phyloP scores from a whole-genome alignment of 208 protist genomes.

The Herpetomonas muscarum region DNA sequence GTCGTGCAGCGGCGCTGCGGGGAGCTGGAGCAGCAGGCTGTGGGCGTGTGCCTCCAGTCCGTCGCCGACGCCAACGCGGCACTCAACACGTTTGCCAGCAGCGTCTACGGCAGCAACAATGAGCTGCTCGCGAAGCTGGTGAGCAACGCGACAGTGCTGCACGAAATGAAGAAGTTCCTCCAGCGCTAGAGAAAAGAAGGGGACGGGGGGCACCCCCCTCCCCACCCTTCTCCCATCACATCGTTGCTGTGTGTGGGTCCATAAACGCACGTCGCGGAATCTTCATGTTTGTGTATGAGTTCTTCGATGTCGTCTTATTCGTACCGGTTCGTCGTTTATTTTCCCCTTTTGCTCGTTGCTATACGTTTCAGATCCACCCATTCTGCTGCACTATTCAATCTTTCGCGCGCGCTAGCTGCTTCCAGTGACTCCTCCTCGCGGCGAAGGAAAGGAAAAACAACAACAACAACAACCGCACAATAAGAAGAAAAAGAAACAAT shows the following conservation, averaged over 20 bases:
- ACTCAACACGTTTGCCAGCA: slow-evolving; percentile 25
- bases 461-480: too few species aligned
- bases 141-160: slow-evolving; percentile 46
- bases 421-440: too few species aligned
- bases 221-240: background rate
- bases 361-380: too few species aligned
- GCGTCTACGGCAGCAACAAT: slow-evolving; percentile 34
- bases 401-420: too few species aligned
- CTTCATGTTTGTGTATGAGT: slow-evolving; percentile 1
- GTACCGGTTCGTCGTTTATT: background rate
- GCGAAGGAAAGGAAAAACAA: slow-evolving; percentile 6
- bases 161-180: slow-evolving; percentile 38
- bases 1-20: slow-evolving; percentile 16
- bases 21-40: slow-evolving; percentile 23
- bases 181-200: slow-evolving; percentile 6
- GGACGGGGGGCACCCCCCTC: too few species aligned
- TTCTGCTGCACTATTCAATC: slow-evolving; percentile 1
- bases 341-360: too few species aligned
- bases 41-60: slow-evolving; percentile 21
- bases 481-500: too few species aligned
- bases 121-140: slow-evolving; percentile 49
- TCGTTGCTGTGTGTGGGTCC: too few species aligned
- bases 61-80: slow-evolving; percentile 47
- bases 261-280: background rate
- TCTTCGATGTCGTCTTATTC: slow-evolving; percentile 1